Evolutionary conservation across 1,284 basidiomycete genomes (phyloP).

Genomic region (Heterobasidion irregulare): DNA sequence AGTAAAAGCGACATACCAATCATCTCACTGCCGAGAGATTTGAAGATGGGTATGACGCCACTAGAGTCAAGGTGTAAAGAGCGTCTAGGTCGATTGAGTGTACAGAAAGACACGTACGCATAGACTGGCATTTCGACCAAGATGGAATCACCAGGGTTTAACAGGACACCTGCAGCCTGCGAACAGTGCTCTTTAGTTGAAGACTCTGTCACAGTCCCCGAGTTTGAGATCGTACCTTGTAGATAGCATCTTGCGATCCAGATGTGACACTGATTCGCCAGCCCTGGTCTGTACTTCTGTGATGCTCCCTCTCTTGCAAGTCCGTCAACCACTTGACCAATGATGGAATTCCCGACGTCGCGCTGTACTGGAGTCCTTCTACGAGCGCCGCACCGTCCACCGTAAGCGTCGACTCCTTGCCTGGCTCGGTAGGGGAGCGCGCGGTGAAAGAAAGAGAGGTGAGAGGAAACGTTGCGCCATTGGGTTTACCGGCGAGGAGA

Average conservation of each 20-base stretch:
- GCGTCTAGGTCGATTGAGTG: slow-evolving; percentile 2
- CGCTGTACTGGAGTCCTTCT: slow-evolving; percentile 70
- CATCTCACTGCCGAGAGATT: slow-evolving; percentile 46
- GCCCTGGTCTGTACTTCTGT: slow-evolving; percentile 40
- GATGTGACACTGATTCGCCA: slow-evolving; percentile 77
- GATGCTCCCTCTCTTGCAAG: slow-evolving; percentile 62
- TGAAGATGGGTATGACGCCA: slow-evolving; percentile 59
- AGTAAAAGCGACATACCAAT: slow-evolving; percentile 39
- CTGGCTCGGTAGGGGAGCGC: slow-evolving; percentile 36
- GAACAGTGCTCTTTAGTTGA: background rate
- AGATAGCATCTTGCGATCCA: slow-evolving; percentile 34
- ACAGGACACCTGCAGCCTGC: slow-evolving; percentile 48
- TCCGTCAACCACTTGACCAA: slow-evolving; percentile 53
- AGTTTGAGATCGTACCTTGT: slow-evolving; percentile 50
- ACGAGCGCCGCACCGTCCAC: slow-evolving; percentile 52
- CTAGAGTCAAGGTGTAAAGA: slow-evolving; percentile 22
- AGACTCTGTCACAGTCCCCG: background rate
- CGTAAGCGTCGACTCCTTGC: slow-evolving; percentile 35
- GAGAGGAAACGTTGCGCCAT: slow-evolving; percentile 87
- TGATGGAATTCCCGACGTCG: slow-evolving; percentile 61
- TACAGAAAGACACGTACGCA: slow-evolving; percentile 39
- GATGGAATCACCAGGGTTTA: slow-evolving; percentile 78
- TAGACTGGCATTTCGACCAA: slow-evolving; percentile 86
- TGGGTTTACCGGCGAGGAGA: slow-evolving; percentile 83
- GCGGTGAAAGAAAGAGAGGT: slow-evolving; percentile 56